Base-by-base conservation (phyloP, 2,329 filamentous ascomycete genomes). In the Emydomyces testavorans region DNA sequence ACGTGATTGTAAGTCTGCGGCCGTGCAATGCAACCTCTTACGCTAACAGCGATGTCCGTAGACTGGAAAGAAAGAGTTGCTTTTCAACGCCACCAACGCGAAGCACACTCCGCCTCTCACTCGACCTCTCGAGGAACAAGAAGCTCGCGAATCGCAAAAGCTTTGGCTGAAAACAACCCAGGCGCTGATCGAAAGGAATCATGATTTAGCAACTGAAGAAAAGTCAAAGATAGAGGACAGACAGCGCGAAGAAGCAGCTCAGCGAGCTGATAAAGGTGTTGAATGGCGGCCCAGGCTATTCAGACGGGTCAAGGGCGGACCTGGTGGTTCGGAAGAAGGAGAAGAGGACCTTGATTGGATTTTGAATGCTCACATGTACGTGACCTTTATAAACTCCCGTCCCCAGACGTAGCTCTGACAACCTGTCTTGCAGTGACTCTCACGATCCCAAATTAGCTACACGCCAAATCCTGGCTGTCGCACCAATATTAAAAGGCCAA, bases 161-260 rank as follows among this genome's bases (percentile, higher is more conserved):
- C 71, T 98, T 38, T 98, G 92, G 92, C 69, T 79, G 26, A 80
- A 79, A 42, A 94, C 89, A 0, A 83, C 82, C 6, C 75, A 81
- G 55, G 92, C 90, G 0, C 82, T 98, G 52, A 84, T 82, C 60
- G 80, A 83, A 41, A 79, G 82, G 50, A 89, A 98, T 58, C 92
- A 98, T 59, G 84, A 86, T 56, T 68, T 83, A 6, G 92, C 92
- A 3, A 98, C 92, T 0, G 85, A 92, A 53, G 90, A 95, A 61
- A 98, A 98, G 71, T 89, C 85, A n/a, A 85, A 83, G 63, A 86
- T 98, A 50, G 92, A 98, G 63, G 90, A 96, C 58, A 80, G 78
- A 60, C 92, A 98, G 66, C 78, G 92, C 59, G 82, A 89, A 53
- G 90, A 95, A 61, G 88, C 92, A 1, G 83, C 88, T 15, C 79